Conservation (phyloP, 2,329 filamentous ascomycete species). For the Ustulina deusta region DNA sequence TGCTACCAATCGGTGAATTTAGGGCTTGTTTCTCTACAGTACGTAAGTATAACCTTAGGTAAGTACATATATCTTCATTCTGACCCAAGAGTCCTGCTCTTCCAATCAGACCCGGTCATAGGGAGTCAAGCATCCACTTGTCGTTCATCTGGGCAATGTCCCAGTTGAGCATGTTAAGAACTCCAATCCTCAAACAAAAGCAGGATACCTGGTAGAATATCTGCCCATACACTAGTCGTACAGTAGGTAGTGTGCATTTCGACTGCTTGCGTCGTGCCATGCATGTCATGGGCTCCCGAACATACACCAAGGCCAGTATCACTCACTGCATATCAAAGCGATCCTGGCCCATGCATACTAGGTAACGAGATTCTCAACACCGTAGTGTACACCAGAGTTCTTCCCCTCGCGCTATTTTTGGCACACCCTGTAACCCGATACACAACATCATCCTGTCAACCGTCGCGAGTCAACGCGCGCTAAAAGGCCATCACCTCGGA, state of each 20-base stretch:
- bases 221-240: too few species aligned
- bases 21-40: not conserved
- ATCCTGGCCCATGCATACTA: not conserved
- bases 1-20: not conserved
- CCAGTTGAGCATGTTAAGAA: too few species aligned
- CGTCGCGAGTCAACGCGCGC: not conserved
- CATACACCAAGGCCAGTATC: too few species aligned
- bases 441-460: not conserved
- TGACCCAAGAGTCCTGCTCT: too few species aligned
- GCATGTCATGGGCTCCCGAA: not conserved
- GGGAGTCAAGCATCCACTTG: not conserved
- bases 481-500: not conserved
- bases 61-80: not conserved
- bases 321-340: not conserved
- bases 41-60: too few species aligned
- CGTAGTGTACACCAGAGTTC: not conserved
- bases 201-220: too few species aligned
- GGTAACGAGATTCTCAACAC: not conserved
- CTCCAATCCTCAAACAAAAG: too few species aligned
- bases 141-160: too few species aligned
- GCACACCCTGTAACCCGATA: not conserved
- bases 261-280: too few species aligned
- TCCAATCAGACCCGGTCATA: too few species aligned
- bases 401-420: conserved; percentile 20
- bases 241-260: too few species aligned